Evolutionary conservation across 345 rosid species (phyloP).

Genomic region (Eucalyptus pauciflora): DNA sequence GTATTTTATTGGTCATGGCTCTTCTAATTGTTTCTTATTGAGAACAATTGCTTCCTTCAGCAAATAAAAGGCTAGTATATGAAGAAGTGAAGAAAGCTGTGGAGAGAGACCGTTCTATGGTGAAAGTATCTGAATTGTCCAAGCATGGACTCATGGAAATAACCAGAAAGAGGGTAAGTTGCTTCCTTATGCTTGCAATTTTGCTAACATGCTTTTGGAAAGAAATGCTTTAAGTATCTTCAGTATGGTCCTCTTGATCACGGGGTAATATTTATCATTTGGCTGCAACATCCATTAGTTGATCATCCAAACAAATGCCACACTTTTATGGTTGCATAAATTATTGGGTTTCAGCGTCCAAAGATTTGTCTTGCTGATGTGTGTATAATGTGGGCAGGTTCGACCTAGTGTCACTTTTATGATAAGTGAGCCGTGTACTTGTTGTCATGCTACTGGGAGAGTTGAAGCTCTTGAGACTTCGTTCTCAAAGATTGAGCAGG

Average conservation of each 20-base stretch:
- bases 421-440: constrained; percentile 91
- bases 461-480: constrained; percentile 96
- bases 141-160: constrained; percentile 98
- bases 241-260: neutral
- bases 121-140: constrained; percentile 89
- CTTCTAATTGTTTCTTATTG: neutral
- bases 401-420: constrained; percentile 94
- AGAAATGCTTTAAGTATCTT: neutral
- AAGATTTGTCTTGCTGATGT: neutral
- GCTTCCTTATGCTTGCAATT: neutral
- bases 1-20: neutral
- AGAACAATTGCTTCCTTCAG: constrained; percentile 19
- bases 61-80: constrained; percentile 78
- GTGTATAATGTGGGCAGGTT: constrained; percentile 43
- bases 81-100: constrained; percentile 92
- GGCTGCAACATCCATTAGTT: neutral
- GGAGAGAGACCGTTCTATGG: constrained; percentile 80
- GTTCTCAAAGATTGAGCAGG: constrained; percentile 92
- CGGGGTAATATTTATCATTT: neutral
- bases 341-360: neutral
- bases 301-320: neutral
- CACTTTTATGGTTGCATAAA: neutral
- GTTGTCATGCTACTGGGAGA: constrained; percentile 95
- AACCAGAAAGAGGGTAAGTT: constrained; percentile 86
- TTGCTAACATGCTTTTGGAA: neutral